Evolutionary conservation across 2,329 filamentous ascomycete species (phyloP), one percentile per base, ranked within the genome.

Genomic region (Aspergillus texensis): DNA sequence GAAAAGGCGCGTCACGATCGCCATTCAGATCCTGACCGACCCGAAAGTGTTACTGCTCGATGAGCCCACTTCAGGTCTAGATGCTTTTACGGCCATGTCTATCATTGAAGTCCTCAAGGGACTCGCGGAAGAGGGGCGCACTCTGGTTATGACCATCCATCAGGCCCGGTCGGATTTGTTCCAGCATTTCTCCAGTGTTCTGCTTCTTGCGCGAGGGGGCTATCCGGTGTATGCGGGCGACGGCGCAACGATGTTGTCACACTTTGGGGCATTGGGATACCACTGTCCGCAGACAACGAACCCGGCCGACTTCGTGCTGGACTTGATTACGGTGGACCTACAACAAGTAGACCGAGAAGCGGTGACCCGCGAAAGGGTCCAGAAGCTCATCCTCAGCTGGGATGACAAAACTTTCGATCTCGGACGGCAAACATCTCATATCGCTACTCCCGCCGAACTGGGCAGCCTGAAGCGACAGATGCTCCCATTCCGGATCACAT

Each of bases 81-180:
- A 94, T 71, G 90, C 91, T 0, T 93, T 93, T 69, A 93, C 91
- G 0, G 91, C 91, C 1, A 87, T 85, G 59, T 93, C 90, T 1
- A 92, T 93, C 65, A 87, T 92, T 77, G 89, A 92, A 64, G 89
- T 93, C 3, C 82, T 93, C 1, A 84, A 86, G 28, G 88, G 88
- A 2, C 81, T 94, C 2, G 90, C 91, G 0, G 85, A 87, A 26
- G 91, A 93, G 77, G 91, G 91, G 1, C 85, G 90, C 6, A 93
- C 91, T 0, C 76, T 93, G 1, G 86, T 93, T 50, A 81, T 92
- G n/a, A 93, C 90, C 0, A 92, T 93, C 41, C 91, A 93, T 62
- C 91, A 93, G 74, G 88, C 90, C 1, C 86, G 91, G 3, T 92
- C 89, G 0, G 89, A 93, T 65, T 77, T 93, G 0, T 93, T 93